phyloP scores from a whole-genome alignment of 805 yeast species.

The Yarrowia osloensis region DNA sequence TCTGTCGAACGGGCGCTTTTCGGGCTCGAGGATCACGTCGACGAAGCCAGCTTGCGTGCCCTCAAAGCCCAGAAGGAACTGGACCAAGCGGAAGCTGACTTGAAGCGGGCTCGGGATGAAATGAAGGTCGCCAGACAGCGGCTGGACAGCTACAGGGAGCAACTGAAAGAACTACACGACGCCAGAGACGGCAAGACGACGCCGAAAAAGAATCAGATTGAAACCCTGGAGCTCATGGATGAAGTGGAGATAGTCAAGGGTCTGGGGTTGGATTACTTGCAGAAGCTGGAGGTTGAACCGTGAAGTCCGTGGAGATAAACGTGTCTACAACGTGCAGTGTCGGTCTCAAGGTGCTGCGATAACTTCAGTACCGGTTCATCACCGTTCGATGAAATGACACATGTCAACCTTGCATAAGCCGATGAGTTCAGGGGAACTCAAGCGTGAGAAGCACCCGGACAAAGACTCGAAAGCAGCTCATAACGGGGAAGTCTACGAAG shows the following conservation, averaged over 20 bases:
- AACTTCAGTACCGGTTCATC: too few relatives aligned
- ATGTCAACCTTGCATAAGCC: neutral
- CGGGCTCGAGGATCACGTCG: neutral
- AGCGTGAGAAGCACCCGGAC: too few relatives aligned
- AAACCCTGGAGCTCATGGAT: neutral
- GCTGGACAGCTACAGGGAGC: neutral
- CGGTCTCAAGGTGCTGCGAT: too few relatives aligned
- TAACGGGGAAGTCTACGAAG: too few relatives aligned
- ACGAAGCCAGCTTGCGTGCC: neutral
- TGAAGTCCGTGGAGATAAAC: neutral
- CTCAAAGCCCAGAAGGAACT: constrained; percentile 1
- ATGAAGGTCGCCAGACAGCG: neutral
- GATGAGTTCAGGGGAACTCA: neutral
- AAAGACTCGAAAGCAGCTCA: too few relatives aligned
- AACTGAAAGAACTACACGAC: neutral
- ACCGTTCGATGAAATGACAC: neutral
- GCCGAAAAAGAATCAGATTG: neutral
- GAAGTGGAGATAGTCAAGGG: neutral
- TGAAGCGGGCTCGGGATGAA: neutral
- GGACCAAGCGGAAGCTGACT: constrained; percentile 5
- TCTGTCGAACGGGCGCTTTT: neutral
- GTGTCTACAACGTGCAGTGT: too few relatives aligned
- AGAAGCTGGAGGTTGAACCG: neutral
- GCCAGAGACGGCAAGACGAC: constrained; percentile 13
- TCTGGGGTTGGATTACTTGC: neutral